These are phyloP conservation scores for Aciculosporium take DNA, from an alignment of 2,329 filamentous ascomycete genomes.

Conservation along the genomic window DNA sequence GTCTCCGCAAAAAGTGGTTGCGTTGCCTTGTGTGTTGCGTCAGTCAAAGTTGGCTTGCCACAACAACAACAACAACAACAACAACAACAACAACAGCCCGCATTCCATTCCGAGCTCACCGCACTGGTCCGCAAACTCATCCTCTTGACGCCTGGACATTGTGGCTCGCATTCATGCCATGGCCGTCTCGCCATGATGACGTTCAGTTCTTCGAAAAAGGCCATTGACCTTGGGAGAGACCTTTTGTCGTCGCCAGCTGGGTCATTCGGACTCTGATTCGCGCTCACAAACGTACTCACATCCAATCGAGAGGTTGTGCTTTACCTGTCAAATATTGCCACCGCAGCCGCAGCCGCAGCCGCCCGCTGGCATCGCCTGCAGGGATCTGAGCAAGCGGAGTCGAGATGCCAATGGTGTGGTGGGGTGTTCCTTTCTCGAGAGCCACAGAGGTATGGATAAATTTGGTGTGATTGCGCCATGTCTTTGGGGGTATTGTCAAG, in stretches of 20 bases:
- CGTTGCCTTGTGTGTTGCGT: slow-evolving; percentile 1
- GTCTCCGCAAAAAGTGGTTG: slow-evolving; percentile 3
- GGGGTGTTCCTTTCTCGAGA: no score
- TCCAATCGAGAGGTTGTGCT: background rate
- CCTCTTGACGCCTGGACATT: background rate
- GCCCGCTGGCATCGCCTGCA: slow-evolving; percentile 10
- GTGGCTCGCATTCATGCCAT: background rate
- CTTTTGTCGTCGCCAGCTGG: background rate
- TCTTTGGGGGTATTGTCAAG: no score
- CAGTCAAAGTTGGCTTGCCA: no score
- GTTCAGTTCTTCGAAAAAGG: background rate
- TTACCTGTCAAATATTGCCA: no score
- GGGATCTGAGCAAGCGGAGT: slow-evolving; percentile 11
- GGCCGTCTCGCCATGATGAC: background rate
- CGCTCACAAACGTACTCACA: background rate
- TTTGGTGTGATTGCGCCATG: no score
- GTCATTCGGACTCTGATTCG: background rate
- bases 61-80: no score
- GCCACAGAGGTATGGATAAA: no score
- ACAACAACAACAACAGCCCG: no score
- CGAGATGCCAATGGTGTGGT: slow-evolving; percentile 1
- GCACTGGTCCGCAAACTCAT: slow-evolving; percentile 2
- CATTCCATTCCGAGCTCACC: slow-evolving; percentile 9
- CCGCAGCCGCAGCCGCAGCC: slow-evolving; percentile 5
- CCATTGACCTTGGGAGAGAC: background rate